A percentile compares a stretch with the other conserved stretches of the same genome.
Conservation (phyloP, 495 filamentous ascomycete species). For the Penicillium diatomitis region DNA sequence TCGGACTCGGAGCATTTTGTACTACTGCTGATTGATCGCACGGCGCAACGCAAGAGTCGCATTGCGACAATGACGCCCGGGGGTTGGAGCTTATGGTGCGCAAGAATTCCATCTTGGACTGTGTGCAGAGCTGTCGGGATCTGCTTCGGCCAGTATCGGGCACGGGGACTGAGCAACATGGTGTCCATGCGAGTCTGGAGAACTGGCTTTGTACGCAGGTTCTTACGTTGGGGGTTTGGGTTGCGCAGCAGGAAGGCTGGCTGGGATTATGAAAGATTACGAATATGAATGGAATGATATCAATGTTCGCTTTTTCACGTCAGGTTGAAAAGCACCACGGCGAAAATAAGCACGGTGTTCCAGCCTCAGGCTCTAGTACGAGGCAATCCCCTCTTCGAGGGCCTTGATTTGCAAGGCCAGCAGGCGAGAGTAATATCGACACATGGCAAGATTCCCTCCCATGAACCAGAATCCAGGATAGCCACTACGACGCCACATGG, state of each 20-base stretch:
- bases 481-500: conserved; percentile 62
- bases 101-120: conserved; percentile 16
- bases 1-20: conserved; percentile 11
- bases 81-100: conserved; percentile 16
- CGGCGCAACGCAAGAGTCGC: conserved; percentile 14
- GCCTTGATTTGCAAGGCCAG: conserved; percentile 73
- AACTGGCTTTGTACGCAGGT: conserved; percentile 25
- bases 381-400: conserved; percentile 42
- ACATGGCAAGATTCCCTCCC: conserved; percentile 69
- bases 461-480: conserved; percentile 79
- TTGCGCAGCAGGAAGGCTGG: conserved; percentile 28
- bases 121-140: conserved; percentile 11
- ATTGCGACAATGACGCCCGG: conserved; percentile 18
- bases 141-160: conserved; percentile 8
- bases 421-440: conserved; percentile 60
- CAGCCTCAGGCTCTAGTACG: conserved; percentile 18
- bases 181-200: conserved; percentile 11
- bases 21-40: conserved; percentile 18
- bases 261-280: conserved; percentile 3
- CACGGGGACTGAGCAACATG: background rate
- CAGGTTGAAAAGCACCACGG: background rate
- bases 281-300: conserved; percentile 1
- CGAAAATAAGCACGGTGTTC: no score
- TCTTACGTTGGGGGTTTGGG: conserved; percentile 28
- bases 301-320: background rate